These are phyloP conservation scores for Candida tibetensis DNA, from an alignment of 805 yeast genomes.

Conservation along the genomic window DNA sequence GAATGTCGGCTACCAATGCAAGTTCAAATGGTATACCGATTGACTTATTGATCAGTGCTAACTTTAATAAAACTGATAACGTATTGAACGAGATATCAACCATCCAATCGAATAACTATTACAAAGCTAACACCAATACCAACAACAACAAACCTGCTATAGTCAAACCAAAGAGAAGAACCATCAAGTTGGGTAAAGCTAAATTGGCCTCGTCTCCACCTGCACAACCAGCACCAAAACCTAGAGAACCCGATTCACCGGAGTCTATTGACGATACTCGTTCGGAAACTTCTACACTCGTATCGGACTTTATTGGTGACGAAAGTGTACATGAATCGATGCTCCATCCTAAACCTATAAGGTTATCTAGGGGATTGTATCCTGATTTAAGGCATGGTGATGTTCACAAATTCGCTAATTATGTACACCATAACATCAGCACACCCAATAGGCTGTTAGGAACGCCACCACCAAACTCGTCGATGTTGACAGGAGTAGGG, in stretches of 20 bases:
- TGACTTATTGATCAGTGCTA: slow-evolving; percentile 28
- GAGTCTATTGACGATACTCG: slow-evolving; percentile 1
- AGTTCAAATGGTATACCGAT: slow-evolving; percentile 39
- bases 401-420: not conserved
- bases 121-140: slow-evolving; percentile 26
- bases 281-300: slow-evolving; percentile 10
- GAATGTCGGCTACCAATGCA: slow-evolving; percentile 5
- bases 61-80: slow-evolving; percentile 31
- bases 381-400: slow-evolving; percentile 10
- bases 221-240: slow-evolving; percentile 1
- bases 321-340: slow-evolving; percentile 3
- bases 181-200: slow-evolving; percentile 28
- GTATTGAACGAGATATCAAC: slow-evolving; percentile 41
- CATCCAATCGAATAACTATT: slow-evolving; percentile 45
- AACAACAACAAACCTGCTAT: slow-evolving; percentile 14
- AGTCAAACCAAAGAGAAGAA: slow-evolving; percentile 43
- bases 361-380: slow-evolving; percentile 11
- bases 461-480: slow-evolving; percentile 3
- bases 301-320: slow-evolving; percentile 2
- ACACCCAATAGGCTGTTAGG: not conserved
- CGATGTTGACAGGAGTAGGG: slow-evolving; percentile 27
- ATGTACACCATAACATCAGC: slow-evolving; percentile 1
- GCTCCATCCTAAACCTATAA: slow-evolving; percentile 16
- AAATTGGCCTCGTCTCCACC: slow-evolving; percentile 8
- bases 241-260: slow-evolving; percentile 1